Conservation (phyloP, 345 rosid species). For the Nasturtium officinale region DNA sequence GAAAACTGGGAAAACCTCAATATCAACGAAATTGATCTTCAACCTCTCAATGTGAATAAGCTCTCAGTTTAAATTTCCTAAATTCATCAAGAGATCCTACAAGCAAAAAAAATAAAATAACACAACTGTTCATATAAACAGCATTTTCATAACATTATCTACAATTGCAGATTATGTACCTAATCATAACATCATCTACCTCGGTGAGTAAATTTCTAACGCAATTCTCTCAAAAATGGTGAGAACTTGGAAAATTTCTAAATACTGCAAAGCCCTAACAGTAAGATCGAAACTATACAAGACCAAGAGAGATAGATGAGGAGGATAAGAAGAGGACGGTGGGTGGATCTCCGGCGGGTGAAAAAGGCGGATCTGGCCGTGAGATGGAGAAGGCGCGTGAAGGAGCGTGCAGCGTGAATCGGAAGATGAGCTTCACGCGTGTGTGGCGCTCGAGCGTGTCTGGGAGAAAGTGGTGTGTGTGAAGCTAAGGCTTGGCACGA, state of each 20-base stretch:
- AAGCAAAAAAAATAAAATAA: slow-evolving; percentile 6
- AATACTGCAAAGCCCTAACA: slow-evolving; percentile 30
- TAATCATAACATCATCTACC: slow-evolving; percentile 34
- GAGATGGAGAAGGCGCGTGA: slow-evolving; percentile 49
- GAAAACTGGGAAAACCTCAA: slow-evolving; percentile 28
- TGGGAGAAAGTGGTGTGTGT: slow-evolving; percentile 55
- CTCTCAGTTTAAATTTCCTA: slow-evolving; percentile 19
- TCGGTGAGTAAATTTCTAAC: slow-evolving; percentile 28
- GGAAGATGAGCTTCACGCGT: slow-evolving; percentile 62
- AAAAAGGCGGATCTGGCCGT: slow-evolving; percentile 42
- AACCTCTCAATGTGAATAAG: slow-evolving; percentile 17
- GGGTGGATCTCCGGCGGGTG: slow-evolving; percentile 49
- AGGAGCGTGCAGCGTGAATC: slow-evolving; percentile 52
- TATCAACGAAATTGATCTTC: slow-evolving; percentile 24
- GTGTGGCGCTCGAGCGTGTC: slow-evolving; percentile 65
- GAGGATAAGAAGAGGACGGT: neutral
- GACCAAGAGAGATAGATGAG: slow-evolving; percentile 12
- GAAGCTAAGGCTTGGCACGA: slow-evolving; percentile 69
- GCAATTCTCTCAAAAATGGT: slow-evolving; percentile 26
- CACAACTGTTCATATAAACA: slow-evolving; percentile 7
- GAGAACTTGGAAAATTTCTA: slow-evolving; percentile 18
- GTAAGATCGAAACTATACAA: slow-evolving; percentile 26
- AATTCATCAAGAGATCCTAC: slow-evolving; percentile 17
- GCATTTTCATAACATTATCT: slow-evolving; percentile 16
- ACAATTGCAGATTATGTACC: slow-evolving; percentile 15